Conservation (phyloP, 163 green algal species). For the Scenedesmus sp. region DNA sequence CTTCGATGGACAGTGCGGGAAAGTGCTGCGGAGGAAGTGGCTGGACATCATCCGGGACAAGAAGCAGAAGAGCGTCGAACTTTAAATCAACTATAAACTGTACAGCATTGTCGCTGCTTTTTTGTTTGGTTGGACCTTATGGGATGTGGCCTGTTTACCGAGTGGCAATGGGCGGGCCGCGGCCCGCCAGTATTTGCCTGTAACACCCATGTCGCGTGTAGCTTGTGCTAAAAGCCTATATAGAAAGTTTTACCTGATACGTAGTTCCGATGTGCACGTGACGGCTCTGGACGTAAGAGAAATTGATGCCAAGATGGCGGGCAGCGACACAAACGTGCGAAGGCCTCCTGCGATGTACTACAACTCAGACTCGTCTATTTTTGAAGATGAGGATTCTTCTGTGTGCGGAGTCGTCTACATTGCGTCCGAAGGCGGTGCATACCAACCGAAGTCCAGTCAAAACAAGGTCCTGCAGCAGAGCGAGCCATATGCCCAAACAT, state of each 20-base stretch:
- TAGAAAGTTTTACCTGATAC: not conserved
- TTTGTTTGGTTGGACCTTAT: not conserved
- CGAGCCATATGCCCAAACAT: not conserved
- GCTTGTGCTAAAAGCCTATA: too few relatives aligned
- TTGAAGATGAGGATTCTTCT: conserved; percentile 4
- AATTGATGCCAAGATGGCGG: not conserved
- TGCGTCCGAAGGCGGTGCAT: conserved; percentile 3
- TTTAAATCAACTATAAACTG: too few relatives aligned
- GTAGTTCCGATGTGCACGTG: not conserved
- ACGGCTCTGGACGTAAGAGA: not conserved
- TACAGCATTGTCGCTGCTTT: not conserved
- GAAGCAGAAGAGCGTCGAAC: too few relatives aligned
- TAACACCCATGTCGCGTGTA: not conserved
- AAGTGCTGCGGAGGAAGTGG: conserved; percentile 38
- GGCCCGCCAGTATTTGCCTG: not conserved
- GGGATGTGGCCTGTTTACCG: not conserved
- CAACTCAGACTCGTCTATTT: not conserved
- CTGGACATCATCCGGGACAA: conserved; percentile 22
- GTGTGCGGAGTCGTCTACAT: conserved; percentile 31
- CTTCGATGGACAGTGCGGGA: conserved; percentile 18
- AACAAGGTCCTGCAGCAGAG: not conserved
- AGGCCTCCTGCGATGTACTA: not conserved
- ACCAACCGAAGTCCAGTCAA: not conserved
- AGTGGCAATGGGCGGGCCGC: not conserved
- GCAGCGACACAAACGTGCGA: conserved; percentile 1